Percentiles rank a stretch among this genome's conserved stretches.
Conservation (phyloP, 2,329 filamentous ascomycete species). For the Westerdykella sp. region DNA sequence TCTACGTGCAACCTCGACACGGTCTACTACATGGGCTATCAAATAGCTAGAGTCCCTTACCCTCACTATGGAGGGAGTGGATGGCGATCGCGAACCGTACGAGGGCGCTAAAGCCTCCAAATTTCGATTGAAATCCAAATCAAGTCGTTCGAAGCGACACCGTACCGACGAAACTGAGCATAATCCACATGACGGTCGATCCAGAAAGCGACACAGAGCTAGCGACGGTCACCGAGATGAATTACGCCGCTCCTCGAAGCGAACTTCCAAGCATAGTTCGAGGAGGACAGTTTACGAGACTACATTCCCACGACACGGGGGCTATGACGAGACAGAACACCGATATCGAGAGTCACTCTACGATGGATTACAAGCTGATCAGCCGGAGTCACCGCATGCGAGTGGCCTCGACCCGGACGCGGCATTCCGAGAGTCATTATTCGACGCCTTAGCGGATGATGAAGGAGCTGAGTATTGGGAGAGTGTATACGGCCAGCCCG, state of each 20-base stretch:
- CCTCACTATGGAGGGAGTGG: slow-evolving; percentile 25
- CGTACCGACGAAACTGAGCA: not conserved
- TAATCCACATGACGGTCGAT: not conserved
- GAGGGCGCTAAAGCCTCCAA: slow-evolving; percentile 24
- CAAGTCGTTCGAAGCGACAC: slow-evolving; percentile 18
- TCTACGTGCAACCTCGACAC: slow-evolving; percentile 2
- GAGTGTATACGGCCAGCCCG: slow-evolving; percentile 89
- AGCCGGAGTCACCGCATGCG: slow-evolving; percentile 23
- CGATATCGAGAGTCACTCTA: slow-evolving; percentile 30
- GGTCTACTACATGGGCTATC: slow-evolving; percentile 13
- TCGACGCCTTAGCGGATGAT: slow-evolving; percentile 94
- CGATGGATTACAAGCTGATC: slow-evolving; percentile 25
- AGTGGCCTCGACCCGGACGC: slow-evolving; percentile 51
- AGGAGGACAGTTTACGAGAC: slow-evolving; percentile 13
- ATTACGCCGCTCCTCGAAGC: slow-evolving; percentile 10
- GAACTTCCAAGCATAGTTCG: slow-evolving; percentile 11
- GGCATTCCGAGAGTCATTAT: slow-evolving; percentile 88
- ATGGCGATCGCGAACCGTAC: slow-evolving; percentile 22
- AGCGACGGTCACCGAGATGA: slow-evolving; percentile 4
- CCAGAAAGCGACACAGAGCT: not conserved
- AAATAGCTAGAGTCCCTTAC: slow-evolving; percentile 5
- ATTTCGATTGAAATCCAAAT: slow-evolving; percentile 36
- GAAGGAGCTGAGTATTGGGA: slow-evolving; percentile 96
- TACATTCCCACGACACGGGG: slow-evolving; percentile 23
- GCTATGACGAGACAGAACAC: slow-evolving; percentile 27